Base-by-base conservation (phyloP, 805 yeast species). In the Sugiyamaella mastotermitis region DNA sequence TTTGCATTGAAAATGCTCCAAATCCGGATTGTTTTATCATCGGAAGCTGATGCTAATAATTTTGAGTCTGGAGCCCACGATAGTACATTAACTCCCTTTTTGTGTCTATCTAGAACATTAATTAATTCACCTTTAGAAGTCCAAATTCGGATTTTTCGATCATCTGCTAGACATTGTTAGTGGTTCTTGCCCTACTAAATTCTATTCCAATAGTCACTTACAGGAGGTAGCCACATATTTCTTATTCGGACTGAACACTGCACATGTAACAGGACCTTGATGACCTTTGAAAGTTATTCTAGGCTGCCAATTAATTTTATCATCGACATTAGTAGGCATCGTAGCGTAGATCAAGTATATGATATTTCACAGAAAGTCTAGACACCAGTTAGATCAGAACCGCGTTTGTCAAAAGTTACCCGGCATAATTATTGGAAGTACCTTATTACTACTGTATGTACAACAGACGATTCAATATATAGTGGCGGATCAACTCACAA, bases 31-130 rank as follows among this genome's bases (percentile, higher is more conserved):
- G 94, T 78, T 44, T 77, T 66, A 58, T 90, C 98, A 56, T 90
- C 96, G 0, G 94, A 81, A 1, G 82, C 92, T 0, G 94, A 75
- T 1, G 94, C 96, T 5, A 90, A 43, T 35, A 81, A 74, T 36
- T 68, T 64, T 9, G 82, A 71, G 55, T 83, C 80, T 2, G 90
- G 88, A 1, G 88, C 75, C 77, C 87, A 90, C 25, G 75, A 72
- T 1, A 92, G 50, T 43, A 80, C 87, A 10, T 88, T 80, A 2
- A 90, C 66, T 1, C 95, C 92, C 19, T 60, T 68, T 1, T 73
- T 57, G 55, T 90, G 95, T 1, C 87, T 88, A 7, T 47, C 43
- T 3, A 64, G 45, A 1, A 51, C 43, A 41, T 27, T 72, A 49
- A 64, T 41, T 19, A 64, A 49, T 5, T 50, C 43, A 2, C 71